Evolutionary conservation across 306 rosid genomes (phyloP), one percentile per base, ranked within the genome.

Genomic region (Acacia acuminata): DNA sequence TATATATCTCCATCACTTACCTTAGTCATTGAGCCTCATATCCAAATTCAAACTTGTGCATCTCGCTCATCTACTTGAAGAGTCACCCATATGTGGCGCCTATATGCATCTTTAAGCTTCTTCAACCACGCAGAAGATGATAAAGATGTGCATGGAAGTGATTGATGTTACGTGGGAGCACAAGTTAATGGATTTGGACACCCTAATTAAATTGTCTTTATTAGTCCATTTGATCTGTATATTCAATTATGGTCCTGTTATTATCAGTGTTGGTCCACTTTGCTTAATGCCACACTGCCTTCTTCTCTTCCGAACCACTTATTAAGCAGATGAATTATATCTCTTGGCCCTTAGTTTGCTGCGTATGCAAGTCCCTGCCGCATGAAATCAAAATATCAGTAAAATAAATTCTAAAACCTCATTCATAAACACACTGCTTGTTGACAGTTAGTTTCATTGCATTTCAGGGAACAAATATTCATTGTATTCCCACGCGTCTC

Each of bases 261-360:
- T 79, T 55, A 53, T 38, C 76, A 56, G 64, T 69, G 36, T 56
- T 20, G 63, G 50, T 45, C 34, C 77, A 58, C 71, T 17, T 3
- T 7, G 7, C 38, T 80, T 58, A 40, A 15, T 20, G 55, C 43
- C 40, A 12, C 24, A 7, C 17, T 47, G 24, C 36, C 61, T 47
- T 73, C 25, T 66, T 67, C 66, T 78, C 66, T 50, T 50, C 82
- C 44, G 4, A 67, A 22, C 75, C 82, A 36, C 75, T 48, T 30
- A 5, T 63, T 32, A 63, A 63, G 68, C 20, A 12, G 9, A 25
- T 61, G 1, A 27, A 63, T 4, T 0, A 58, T 13, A 63, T 63
- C 40, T 27, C 38, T 27, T 63, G 69, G 69, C 30, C 19, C 19
- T 13, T 44, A 17, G 25, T 56, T 11, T 77, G 71, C 12, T 61